Conservation (phyloP, 306 rosid species). For the Quercus berberidifolia region DNA sequence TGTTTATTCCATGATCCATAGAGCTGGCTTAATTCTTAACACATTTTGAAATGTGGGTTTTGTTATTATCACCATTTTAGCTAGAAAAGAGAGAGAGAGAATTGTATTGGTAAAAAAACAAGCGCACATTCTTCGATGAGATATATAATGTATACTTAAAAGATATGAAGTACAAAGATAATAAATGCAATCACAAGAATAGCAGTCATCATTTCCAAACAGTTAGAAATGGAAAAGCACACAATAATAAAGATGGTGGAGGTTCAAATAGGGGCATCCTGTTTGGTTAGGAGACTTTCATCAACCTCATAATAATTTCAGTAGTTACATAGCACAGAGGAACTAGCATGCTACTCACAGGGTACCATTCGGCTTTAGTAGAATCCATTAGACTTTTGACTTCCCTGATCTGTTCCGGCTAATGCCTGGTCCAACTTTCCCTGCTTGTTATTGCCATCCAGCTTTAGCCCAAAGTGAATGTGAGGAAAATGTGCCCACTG, state of each 20-base stretch:
- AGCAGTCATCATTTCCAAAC: conserved; percentile 17
- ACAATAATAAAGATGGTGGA: conserved; percentile 28
- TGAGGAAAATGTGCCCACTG: conserved; percentile 99
- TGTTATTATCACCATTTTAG: neutral
- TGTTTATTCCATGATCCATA: too few species aligned
- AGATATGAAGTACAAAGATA: conserved; percentile 24
- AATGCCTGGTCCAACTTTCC: conserved; percentile 52
- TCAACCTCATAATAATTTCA: conserved; percentile 36
- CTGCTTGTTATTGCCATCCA: conserved; percentile 65
- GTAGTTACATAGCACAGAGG: conserved; percentile 24
- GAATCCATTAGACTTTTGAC: conserved; percentile 58
- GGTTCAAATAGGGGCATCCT: conserved; percentile 33
- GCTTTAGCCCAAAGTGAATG: conserved; percentile 87
- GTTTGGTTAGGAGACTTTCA: conserved; percentile 34
- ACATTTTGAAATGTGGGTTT: neutral
- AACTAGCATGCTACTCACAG: conserved; percentile 27
- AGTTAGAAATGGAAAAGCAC: conserved; percentile 5
- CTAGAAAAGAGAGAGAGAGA: neutral
- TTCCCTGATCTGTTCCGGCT: conserved; percentile 35
- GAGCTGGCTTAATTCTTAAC: neutral
- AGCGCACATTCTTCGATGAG: conserved; percentile 1
- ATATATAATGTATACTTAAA: conserved; percentile 12
- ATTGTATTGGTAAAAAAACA: neutral
- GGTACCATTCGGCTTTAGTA: conserved; percentile 35
- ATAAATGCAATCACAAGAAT: conserved; percentile 41